These are phyloP conservation scores for Colletotrichum eremochloae DNA, from an alignment of 2,329 filamentous ascomycete genomes.

Conservation along the genomic window DNA sequence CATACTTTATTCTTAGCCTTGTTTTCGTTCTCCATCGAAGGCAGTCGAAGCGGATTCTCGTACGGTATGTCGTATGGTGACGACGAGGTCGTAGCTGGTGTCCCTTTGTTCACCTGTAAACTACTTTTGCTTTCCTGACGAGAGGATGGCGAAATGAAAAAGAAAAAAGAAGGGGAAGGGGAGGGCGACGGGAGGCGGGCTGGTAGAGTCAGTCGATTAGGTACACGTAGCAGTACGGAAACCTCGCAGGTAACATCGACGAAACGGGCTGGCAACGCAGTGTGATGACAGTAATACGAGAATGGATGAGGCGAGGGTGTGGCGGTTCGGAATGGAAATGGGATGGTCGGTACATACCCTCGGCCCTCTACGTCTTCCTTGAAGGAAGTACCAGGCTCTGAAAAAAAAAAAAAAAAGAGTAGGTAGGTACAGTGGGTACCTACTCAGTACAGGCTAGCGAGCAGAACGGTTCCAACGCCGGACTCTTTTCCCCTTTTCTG, in stretches of 20 bases:
- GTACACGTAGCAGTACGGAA: not conserved
- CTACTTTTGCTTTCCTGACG: not conserved
- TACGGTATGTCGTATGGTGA: not conserved
- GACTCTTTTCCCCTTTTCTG: constrained; percentile 25
- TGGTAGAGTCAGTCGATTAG: not conserved
- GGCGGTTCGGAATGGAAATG: constrained; percentile 35
- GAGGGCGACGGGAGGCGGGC: not conserved
- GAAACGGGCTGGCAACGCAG: not conserved
- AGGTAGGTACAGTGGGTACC: no score
- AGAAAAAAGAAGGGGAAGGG: not conserved
- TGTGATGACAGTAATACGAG: constrained; percentile 33
- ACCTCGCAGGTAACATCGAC: not conserved
- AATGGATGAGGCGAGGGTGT: constrained; percentile 36
- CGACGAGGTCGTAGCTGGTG: not conserved
- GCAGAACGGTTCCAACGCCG: constrained; percentile 5
- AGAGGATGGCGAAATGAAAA: no score
- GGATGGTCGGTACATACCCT: not conserved
- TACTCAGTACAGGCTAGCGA: not conserved
- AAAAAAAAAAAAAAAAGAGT: no score
- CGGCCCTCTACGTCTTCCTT: not conserved
- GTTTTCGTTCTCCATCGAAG: not conserved
- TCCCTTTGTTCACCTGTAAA: not conserved
- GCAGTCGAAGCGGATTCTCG: not conserved
- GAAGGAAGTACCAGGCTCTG: not conserved
- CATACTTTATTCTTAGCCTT: constrained; percentile 22